Evolutionary conservation across 2,329 filamentous ascomycete genomes (phyloP).

Genomic region (Geosmithia flava): DNA sequence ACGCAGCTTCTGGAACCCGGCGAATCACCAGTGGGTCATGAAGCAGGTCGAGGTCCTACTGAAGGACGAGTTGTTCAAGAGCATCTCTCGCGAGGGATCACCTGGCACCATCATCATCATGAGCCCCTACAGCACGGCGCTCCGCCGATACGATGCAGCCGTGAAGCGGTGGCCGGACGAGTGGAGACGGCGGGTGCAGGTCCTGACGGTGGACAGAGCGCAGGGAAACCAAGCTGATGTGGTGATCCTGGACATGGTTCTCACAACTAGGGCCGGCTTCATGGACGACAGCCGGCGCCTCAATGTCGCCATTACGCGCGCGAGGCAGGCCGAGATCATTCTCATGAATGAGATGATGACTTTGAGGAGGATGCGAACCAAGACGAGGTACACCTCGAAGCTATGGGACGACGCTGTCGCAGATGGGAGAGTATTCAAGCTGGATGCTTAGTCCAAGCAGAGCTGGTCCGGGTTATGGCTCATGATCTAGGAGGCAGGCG

Average conservation of each 20-base stretch:
- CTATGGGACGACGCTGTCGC: slow-evolving; percentile 17
- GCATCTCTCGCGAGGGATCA: slow-evolving; percentile 8
- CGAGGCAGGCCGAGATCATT: slow-evolving; percentile 30
- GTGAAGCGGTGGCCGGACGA: slow-evolving; percentile 13
- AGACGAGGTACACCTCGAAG: slow-evolving; percentile 12
- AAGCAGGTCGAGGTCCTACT: slow-evolving; percentile 17
- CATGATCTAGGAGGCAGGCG: too few species aligned
- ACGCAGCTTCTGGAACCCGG: slow-evolving; percentile 26
- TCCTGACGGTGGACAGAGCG: slow-evolving; percentile 29
- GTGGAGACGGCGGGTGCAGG: slow-evolving; percentile 18
- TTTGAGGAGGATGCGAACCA: slow-evolving; percentile 4
- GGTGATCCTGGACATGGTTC: slow-evolving; percentile 33
- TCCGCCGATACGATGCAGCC: slow-evolving; percentile 18
- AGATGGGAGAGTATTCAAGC: background rate
- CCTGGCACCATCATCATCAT: slow-evolving; percentile 28
- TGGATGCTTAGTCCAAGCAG: background rate
- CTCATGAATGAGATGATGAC: slow-evolving; percentile 28
- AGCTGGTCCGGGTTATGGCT: too few species aligned
- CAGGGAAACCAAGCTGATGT: slow-evolving; percentile 35
- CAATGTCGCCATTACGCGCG: slow-evolving; percentile 32
- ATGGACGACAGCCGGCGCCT: slow-evolving; percentile 30
- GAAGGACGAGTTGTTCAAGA: slow-evolving; percentile 16
- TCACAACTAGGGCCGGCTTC: slow-evolving; percentile 22
- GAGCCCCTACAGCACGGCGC: slow-evolving; percentile 27
- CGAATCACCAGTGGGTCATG: slow-evolving; percentile 24